A percentile compares a stretch with the other conserved stretches of the same genome.
Evolutionary conservation across 495 filamentous ascomycete species (phyloP).

Genomic region (Aspergillus coremiiformis): DNA sequence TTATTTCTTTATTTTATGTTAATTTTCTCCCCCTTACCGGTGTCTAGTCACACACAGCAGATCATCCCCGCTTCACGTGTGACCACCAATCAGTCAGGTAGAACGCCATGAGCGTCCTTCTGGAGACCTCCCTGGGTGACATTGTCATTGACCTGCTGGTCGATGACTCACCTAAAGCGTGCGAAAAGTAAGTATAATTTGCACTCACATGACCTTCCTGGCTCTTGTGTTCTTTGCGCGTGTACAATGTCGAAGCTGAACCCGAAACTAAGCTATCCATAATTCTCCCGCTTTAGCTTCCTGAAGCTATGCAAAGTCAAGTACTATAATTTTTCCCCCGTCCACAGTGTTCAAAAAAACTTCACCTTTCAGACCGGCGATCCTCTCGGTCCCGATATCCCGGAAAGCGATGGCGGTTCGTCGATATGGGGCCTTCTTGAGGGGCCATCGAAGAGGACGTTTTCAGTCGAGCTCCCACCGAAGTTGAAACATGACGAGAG

Average conservation of each 20-base stretch:
- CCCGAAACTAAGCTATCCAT: constrained; percentile 45
- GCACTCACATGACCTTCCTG: constrained; percentile 1
- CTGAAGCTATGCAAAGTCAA: constrained; percentile 96
- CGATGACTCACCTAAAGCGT: constrained; percentile 78
- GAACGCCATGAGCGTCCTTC: constrained; percentile 62
- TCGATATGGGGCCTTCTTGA: constrained; percentile 84
- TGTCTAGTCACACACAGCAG: constrained; percentile 20
- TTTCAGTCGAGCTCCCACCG: constrained; percentile 71
- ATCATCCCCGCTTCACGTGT: constrained; percentile 14
- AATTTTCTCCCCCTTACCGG: constrained; percentile 3
- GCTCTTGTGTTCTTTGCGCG: constrained; percentile 5
- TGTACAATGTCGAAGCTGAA: constrained; percentile 30
- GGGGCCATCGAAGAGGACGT: constrained; percentile 67
- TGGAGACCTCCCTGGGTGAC: constrained; percentile 88
- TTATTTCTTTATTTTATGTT: constrained; percentile 3
- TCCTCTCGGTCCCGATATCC: constrained; percentile 74
- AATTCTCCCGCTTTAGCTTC: constrained; percentile 56
- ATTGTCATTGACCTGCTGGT: constrained; percentile 87
- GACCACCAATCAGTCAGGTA: constrained; percentile 12
- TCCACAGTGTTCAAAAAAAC: constrained; percentile 80
- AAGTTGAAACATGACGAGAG: constrained; percentile 79
- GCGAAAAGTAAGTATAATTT: constrained; percentile 68
- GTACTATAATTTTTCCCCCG: constrained; percentile 93
- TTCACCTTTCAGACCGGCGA: constrained; percentile 96
- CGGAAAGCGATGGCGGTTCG: constrained; percentile 79